Conservation (phyloP, 495 filamentous ascomycete species). For the Jackrogersella minutella region DNA sequence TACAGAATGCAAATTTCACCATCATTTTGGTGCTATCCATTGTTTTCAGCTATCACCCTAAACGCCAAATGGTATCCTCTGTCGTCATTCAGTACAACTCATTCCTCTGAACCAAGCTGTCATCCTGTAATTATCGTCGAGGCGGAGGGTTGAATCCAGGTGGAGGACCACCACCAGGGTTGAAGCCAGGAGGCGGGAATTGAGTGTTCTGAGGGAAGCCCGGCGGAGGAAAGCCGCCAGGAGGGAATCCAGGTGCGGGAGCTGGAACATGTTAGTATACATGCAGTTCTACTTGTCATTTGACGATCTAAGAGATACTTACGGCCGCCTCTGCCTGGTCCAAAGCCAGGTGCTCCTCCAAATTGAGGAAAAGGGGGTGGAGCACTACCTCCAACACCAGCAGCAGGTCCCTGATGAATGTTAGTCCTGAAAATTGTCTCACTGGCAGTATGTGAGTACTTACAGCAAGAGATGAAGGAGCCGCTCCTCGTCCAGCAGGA, state of each 20-base stretch:
- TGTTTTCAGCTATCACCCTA: conserved; percentile 41
- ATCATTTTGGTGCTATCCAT: conserved; percentile 34
- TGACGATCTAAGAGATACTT: conserved; percentile 48
- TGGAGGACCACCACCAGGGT: conserved; percentile 59
- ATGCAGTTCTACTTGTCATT: neutral
- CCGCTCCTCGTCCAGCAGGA: conserved; percentile 85
- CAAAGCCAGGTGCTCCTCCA: conserved; percentile 69
- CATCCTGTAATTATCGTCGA: conserved; percentile 63
- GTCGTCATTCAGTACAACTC: conserved; percentile 28
- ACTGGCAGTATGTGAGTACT: conserved; percentile 40
- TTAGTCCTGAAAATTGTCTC: conserved; percentile 43
- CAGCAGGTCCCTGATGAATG: conserved; percentile 73
- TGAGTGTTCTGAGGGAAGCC: conserved; percentile 60
- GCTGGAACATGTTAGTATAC: conserved; percentile 46
- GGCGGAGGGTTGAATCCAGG: conserved; percentile 74
- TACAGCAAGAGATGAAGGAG: conserved; percentile 79
- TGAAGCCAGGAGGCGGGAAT: conserved; percentile 79
- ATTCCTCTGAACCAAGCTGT: conserved; percentile 23
- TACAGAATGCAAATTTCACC: conserved; percentile 30
- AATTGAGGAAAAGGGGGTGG: conserved; percentile 76
- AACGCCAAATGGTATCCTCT: conserved; percentile 46
- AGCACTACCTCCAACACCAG: conserved; percentile 82
- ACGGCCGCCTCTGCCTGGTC: conserved; percentile 76
- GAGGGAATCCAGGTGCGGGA: conserved; percentile 71
- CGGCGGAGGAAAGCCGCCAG: conserved; percentile 59